A percentile compares a stretch with the other conserved stretches of the same genome.
Evolutionary conservation across 2,329 filamentous ascomycete genomes (phyloP).

Genomic region (Blastomyces gilchristii): DNA sequence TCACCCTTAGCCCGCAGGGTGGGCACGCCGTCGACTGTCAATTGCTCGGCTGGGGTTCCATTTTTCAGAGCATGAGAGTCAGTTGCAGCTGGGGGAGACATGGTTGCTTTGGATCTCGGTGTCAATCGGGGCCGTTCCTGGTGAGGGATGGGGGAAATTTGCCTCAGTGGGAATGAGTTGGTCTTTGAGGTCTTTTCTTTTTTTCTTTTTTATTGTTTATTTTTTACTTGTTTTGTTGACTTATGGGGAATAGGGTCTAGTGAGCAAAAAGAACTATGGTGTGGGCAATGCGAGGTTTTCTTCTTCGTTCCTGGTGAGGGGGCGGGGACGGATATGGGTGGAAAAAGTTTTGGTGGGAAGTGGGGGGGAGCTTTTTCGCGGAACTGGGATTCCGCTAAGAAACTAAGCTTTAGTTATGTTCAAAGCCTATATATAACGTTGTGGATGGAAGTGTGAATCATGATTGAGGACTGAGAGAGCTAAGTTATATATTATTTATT

Average conservation of each 20-base stretch:
- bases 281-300: neutral
- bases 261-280: neutral
- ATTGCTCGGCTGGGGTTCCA: slow-evolving; percentile 14
- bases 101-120: neutral
- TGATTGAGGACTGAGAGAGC: neutral
- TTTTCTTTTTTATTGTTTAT: neutral
- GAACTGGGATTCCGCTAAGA: too few relatives aligned
- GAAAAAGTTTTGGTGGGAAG: neutral
- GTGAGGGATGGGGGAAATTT: too few relatives aligned
- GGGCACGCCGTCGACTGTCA: slow-evolving; percentile 57
- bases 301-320: neutral
- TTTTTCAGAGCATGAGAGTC: neutral
- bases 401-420: too few relatives aligned
- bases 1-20: slow-evolving; percentile 61
- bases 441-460: neutral
- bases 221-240: neutral
- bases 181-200: too few relatives aligned
- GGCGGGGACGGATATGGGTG: too few relatives aligned
- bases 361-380: neutral
- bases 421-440: neutral
- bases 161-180: too few relatives aligned
- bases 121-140: too few relatives aligned
- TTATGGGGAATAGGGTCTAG: neutral
- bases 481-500: neutral
- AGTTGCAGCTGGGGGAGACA: slow-evolving; percentile 7